These are phyloP conservation scores for Chlorella sp. DNA, from an alignment of 139 green algal species.

Conservation along the genomic window DNA sequence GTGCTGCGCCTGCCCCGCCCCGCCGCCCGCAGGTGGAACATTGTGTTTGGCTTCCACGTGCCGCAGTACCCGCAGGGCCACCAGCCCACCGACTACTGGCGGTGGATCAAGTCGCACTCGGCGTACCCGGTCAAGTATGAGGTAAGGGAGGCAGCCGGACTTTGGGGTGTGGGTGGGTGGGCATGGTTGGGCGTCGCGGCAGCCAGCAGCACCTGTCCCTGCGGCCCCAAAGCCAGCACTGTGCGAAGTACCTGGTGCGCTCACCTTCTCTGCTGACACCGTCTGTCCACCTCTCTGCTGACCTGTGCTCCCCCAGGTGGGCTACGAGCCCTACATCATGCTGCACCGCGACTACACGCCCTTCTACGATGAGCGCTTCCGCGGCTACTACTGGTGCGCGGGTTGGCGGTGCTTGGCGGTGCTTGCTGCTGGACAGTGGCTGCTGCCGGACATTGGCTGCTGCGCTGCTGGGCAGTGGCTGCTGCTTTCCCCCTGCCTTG, in stretches of 20 bases:
- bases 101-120: slow-evolving; percentile 36
- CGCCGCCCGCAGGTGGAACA: slow-evolving; percentile 15
- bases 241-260: too few relatives aligned
- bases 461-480: neutral
- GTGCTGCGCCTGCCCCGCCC: neutral
- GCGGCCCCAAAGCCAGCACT: too few relatives aligned
- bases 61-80: slow-evolving; percentile 47
- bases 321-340: slow-evolving; percentile 54
- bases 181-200: neutral
- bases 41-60: slow-evolving; percentile 47
- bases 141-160: neutral
- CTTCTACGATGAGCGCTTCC: slow-evolving; percentile 52
- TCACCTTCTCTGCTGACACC: too few relatives aligned
- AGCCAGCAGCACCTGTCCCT: too few relatives aligned
- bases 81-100: slow-evolving; percentile 37
- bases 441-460: too few relatives aligned
- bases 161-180: too few relatives aligned
- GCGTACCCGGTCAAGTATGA: slow-evolving; percentile 40
- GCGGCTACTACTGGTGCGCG: slow-evolving; percentile 42
- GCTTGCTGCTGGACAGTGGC: too few relatives aligned
- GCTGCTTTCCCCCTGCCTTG: neutral
- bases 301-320: slow-evolving; percentile 34
- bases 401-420: too few relatives aligned
- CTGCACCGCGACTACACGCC: slow-evolving; percentile 40
- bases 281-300: too few relatives aligned